A percentile compares a stretch with the other conserved stretches of the same genome.
Conservation (phyloP, 495 filamentous ascomycete species). For the Patellaria atrata region DNA sequence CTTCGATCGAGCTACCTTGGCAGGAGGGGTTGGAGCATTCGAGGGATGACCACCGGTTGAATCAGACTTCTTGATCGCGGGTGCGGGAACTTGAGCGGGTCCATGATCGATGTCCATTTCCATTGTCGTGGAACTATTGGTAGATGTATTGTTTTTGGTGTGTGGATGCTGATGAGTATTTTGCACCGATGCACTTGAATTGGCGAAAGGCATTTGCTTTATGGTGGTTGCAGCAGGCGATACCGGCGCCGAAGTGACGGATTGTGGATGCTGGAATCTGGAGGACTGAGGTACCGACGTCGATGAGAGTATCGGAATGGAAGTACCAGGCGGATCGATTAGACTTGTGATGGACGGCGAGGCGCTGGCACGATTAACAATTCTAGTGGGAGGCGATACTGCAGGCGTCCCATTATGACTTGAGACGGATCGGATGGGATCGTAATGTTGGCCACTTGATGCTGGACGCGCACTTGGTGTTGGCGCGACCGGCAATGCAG, state of each 20-base stretch:
- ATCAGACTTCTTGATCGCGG: slow-evolving; percentile 25
- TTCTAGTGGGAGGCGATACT: slow-evolving; percentile 37
- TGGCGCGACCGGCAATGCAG: slow-evolving; percentile 3
- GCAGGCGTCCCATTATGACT: slow-evolving; percentile 35
- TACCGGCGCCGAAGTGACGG: slow-evolving; percentile 21
- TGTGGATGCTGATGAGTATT: too few relatives aligned
- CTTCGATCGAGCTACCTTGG: slow-evolving; percentile 41
- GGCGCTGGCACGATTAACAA: slow-evolving; percentile 51
- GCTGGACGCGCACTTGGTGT: slow-evolving; percentile 28
- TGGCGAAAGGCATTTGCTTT: slow-evolving; percentile 4
- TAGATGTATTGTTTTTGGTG: neutral
- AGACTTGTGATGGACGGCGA: slow-evolving; percentile 83
- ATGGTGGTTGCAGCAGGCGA: slow-evolving; percentile 14
- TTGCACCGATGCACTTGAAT: slow-evolving; percentile 18
- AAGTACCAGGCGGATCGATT: slow-evolving; percentile 56
- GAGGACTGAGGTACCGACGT: slow-evolving; percentile 12
- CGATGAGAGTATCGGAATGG: slow-evolving; percentile 16
- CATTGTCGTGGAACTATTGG: slow-evolving; percentile 12
- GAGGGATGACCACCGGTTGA: slow-evolving; percentile 38
- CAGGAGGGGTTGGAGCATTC: slow-evolving; percentile 40
- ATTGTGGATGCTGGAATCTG: slow-evolving; percentile 14
- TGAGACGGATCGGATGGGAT: slow-evolving; percentile 67
- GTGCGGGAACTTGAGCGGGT: slow-evolving; percentile 4
- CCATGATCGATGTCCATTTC: slow-evolving; percentile 19
- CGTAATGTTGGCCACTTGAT: slow-evolving; percentile 67